Evolutionary conservation across 139 green algal genomes (phyloP), one percentile per base, ranked within the genome.

Genomic region (Pycnococcus provasolii): DNA sequence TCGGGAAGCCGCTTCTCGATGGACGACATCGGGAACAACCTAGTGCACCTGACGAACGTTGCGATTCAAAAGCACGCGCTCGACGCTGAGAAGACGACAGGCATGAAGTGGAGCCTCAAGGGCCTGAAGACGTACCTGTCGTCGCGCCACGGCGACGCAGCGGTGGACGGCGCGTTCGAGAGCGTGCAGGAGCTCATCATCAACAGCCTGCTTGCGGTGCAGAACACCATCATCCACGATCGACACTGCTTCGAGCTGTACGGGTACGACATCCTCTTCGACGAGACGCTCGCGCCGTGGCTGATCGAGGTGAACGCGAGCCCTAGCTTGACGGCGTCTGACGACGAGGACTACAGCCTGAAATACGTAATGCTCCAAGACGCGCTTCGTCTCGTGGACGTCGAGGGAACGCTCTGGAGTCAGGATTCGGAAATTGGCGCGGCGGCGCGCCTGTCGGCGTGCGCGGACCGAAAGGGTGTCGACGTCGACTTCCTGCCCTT

Each of bases 181-280:
- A 26, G 26, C 11, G 50, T 72, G 8, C 42, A 67, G 8, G 11
- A 8, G 8, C 52, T 72, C 57, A 72, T 72, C 39, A n/a, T 72
- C 43, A 51, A 44, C 5, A 8, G 52, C 9, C 52, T 72, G 26
- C 13, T 57, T 11, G 48, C 48, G 9, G 48, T 55, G 48, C 78
- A 86, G 73, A 67, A 77, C 62, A 81, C 86, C n/a, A 85, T 91
- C 60, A 83, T 85, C 66, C 84, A 87, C 66, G 85, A 91, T 73
- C 57, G 75, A 0, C 83, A 87, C 62, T 89, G 82, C 78, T 90
- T 88, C 61, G 80, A 86, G 74, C 71, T 89, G 65, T 89, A 88
- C 64, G 84, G 84, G 0, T 88, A 85, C 62, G 84, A 89, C 60
- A 64, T 89, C 48, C 79, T 89, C 13, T 66, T 89, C 1, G 84